These are phyloP conservation scores for Canavalia ensiformis DNA, from an alignment of 306 rosid genomes.

Conservation along the genomic window DNA sequence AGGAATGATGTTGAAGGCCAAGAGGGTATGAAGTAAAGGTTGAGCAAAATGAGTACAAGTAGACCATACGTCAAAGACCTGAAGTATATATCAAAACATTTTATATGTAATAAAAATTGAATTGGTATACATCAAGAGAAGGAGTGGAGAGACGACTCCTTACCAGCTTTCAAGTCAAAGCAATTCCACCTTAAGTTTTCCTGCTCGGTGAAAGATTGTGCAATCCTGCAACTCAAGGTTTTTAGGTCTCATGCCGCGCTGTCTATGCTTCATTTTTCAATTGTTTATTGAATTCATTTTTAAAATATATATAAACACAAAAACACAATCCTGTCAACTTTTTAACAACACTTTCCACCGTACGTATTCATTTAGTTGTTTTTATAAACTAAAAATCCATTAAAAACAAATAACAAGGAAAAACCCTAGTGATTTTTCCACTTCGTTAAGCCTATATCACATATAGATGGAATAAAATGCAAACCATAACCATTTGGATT, in stretches of 20 bases:
- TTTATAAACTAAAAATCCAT: no score
- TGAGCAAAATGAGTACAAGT: slow-evolving; percentile 57
- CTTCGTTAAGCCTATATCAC: no score
- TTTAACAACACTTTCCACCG: no score
- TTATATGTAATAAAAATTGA: slow-evolving; percentile 14
- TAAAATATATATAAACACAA: no score
- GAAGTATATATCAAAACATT: slow-evolving; percentile 20
- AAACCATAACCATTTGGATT: no score
- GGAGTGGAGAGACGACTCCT: neutral
- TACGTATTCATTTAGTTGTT: no score
- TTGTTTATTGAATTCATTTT: no score
- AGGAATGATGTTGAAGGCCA: slow-evolving; percentile 24
- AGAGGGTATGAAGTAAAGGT: slow-evolving; percentile 57
- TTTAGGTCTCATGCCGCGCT: no score
- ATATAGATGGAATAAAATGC: no score
- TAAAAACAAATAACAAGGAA: no score
- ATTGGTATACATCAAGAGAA: slow-evolving; percentile 29
- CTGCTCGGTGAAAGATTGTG: slow-evolving; percentile 13
- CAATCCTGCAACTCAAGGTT: slow-evolving; percentile 20
- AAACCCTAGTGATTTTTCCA: no score
- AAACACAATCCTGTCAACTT: neutral
- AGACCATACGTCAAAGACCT: slow-evolving; percentile 37
- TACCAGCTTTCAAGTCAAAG: slow-evolving; percentile 22
- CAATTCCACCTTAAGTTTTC: slow-evolving; percentile 32
- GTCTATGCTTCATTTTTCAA: neutral